A percentile compares a stretch with the other conserved stretches of the same genome.
phyloP scores from a whole-genome alignment of 1,284 basidiomycete genomes.

The Trichosporon coremiiforme region DNA sequence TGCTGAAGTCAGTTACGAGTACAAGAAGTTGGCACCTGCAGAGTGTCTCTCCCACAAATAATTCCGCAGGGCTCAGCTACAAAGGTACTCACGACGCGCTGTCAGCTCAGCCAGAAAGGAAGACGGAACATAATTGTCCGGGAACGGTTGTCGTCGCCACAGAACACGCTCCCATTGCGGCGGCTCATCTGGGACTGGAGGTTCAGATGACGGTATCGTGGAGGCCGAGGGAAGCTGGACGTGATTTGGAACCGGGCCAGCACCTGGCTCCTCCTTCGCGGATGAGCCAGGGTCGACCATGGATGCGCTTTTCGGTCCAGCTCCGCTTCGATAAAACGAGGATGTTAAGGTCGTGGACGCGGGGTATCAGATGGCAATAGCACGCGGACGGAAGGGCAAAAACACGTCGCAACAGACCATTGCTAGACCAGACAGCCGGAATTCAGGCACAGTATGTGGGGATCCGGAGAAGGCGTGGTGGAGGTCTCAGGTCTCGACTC shows the following conservation, averaged over 20 bases:
- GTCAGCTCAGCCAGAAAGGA: conserved; percentile 76
- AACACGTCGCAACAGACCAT: conserved; percentile 2
- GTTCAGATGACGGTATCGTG: not conserved
- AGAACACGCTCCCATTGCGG: conserved; percentile 74
- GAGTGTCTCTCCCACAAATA: too few species aligned
- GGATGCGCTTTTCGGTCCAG: not conserved
- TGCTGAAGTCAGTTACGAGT: conserved; percentile 35
- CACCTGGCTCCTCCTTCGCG: not conserved
- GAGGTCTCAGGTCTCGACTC: not conserved
- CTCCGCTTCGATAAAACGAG: not conserved
- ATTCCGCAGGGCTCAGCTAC: too few species aligned
- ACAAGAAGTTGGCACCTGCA: too few species aligned
- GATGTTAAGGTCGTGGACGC: not conserved
- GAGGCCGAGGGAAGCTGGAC: not conserved
- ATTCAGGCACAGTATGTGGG: conserved; percentile 11
- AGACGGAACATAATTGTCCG: conserved; percentile 81
- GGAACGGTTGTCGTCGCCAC: conserved; percentile 74
- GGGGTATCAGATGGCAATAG: not conserved
- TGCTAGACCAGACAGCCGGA: not conserved
- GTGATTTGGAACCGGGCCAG: not conserved
- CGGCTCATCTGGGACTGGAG: conserved; percentile 1
- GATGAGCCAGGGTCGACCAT: not conserved
- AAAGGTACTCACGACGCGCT: conserved; percentile 67
- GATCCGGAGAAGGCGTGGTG: conserved; percentile 4
- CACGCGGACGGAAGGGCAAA: not conserved